Percentiles rank a stretch among this genome's conserved stretches.
Conservation (phyloP, 768 basidiomycete genomes). For the Paxillus rubicundulus region DNA sequence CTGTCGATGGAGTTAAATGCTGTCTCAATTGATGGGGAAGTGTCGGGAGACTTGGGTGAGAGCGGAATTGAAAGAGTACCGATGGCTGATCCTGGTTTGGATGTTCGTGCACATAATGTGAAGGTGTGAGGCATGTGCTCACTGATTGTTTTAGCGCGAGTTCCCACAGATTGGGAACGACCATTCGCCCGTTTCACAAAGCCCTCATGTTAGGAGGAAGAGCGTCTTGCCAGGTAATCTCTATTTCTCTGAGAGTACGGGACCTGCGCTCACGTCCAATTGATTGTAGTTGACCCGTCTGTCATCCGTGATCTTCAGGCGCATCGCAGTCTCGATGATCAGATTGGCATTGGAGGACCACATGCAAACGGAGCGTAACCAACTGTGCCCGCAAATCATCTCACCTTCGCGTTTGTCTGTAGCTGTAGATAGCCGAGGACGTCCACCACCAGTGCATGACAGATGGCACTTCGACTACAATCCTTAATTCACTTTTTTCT, state of each 20-base stretch:
- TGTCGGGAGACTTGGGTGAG: constrained; percentile 69
- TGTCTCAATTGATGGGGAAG: constrained; percentile 68
- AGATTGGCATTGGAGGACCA: constrained; percentile 27
- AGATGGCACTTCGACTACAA: constrained; percentile 24
- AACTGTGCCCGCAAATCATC: constrained; percentile 14
- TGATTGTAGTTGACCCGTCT: constrained; percentile 71
- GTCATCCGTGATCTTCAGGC: constrained; percentile 87
- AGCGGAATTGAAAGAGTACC: constrained; percentile 85
- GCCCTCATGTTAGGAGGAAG: constrained; percentile 89
- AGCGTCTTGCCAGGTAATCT: constrained; percentile 83
- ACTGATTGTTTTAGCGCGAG: constrained; percentile 47
- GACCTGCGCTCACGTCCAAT: constrained; percentile 17
- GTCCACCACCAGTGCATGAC: constrained; percentile 8
- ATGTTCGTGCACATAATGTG: constrained; percentile 51
- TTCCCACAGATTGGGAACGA: constrained; percentile 66
- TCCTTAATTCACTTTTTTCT: constrained; percentile 17
- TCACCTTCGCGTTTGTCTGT: constrained; percentile 13
- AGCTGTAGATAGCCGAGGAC: constrained; percentile 23
- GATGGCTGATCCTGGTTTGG: constrained; percentile 86
- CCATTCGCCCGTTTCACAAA: constrained; percentile 53
- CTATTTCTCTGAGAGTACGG: constrained; percentile 5
- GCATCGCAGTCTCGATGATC: constrained; percentile 77
- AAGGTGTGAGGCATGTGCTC: constrained; percentile 16
- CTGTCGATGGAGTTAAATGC: constrained; percentile 87
- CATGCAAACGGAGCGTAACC: constrained; percentile 30